Conservation (phyloP, 495 filamentous ascomycete genomes). For the Daldinia bambusicola region DNA sequence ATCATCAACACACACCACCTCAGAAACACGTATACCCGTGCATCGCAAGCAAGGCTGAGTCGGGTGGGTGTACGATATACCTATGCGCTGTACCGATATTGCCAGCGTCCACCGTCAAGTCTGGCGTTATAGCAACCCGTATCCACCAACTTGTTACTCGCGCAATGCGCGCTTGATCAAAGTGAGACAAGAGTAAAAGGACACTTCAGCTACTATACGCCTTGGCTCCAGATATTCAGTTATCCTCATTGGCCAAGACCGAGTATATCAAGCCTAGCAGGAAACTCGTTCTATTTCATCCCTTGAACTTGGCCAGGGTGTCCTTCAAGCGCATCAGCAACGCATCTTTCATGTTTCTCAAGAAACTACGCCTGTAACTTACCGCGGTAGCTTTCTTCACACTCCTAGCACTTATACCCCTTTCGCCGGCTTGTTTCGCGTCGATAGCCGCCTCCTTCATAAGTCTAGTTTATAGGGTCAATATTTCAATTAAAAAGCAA, state of each 20-base stretch:
- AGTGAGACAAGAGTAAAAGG: conserved; percentile 1
- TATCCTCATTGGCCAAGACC: background rate
- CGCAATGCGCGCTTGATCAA: conserved; percentile 4
- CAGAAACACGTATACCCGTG: background rate
- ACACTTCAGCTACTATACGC: background rate
- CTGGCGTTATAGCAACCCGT: background rate
- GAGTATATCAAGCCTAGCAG: background rate
- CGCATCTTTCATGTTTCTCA: background rate
- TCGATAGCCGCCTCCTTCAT: conserved; percentile 85
- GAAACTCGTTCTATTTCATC: conserved; percentile 55
- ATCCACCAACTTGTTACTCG: background rate
- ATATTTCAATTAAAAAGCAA: conserved; percentile 5
- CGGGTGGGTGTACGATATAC: background rate
- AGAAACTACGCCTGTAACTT: conserved; percentile 42
- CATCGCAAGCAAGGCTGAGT: background rate
- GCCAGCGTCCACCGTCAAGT: background rate
- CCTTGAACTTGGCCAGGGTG: conserved; percentile 80
- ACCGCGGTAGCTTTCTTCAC: conserved; percentile 83
- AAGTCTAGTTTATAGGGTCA: conserved; percentile 62
- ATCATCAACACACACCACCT: background rate
- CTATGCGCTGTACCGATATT: background rate
- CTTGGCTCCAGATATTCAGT: background rate
- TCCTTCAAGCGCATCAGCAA: conserved; percentile 57
- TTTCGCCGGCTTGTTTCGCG: conserved; percentile 77
- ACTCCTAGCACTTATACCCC: conserved; percentile 74